Percentiles rank a stretch among this genome's conserved stretches.
Evolutionary conservation across 345 rosid genomes (phyloP).

Genomic region (Syzygium grande): DNA sequence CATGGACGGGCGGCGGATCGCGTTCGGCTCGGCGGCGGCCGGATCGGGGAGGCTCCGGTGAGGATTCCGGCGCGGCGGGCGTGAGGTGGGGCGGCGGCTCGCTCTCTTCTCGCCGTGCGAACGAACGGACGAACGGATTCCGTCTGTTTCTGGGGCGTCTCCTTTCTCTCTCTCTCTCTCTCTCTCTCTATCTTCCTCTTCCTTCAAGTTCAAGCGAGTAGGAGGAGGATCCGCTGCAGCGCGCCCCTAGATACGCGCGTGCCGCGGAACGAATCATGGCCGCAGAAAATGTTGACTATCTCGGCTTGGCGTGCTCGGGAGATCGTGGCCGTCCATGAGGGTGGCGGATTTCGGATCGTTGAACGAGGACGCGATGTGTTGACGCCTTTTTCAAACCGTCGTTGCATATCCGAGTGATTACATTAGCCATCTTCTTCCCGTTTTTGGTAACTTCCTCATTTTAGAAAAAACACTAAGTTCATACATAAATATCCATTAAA

Average conservation of each 20-base stretch:
- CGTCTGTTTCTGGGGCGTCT: not conserved
- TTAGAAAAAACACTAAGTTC: not conserved
- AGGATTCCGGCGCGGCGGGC: not conserved
- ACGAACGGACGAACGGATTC: not conserved
- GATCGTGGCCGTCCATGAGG: not conserved
- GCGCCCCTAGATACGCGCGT: not conserved
- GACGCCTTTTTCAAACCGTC: not conserved
- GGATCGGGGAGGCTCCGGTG: not conserved
- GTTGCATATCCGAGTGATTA: not conserved
- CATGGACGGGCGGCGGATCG: slow-evolving; percentile 24
- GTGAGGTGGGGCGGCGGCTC: not conserved
- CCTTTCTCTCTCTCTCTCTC: not conserved
- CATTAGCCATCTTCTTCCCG: not conserved
- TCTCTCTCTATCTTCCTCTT: not conserved
- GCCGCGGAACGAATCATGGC: not conserved
- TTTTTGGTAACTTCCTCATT: not conserved
- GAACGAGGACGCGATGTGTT: not conserved
- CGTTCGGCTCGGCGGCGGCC: not conserved
- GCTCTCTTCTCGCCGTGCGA: not conserved
- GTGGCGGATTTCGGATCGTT: not conserved
- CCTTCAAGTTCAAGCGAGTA: not conserved
- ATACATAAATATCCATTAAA: not conserved
- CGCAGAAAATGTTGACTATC: not conserved
- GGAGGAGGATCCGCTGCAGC: not conserved
- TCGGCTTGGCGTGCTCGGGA: not conserved